A percentile compares a stretch with the other conserved stretches of the same genome.
phyloP scores from a whole-genome alignment of 768 basidiomycete genomes.

The Solioccasus polychromus region DNA sequence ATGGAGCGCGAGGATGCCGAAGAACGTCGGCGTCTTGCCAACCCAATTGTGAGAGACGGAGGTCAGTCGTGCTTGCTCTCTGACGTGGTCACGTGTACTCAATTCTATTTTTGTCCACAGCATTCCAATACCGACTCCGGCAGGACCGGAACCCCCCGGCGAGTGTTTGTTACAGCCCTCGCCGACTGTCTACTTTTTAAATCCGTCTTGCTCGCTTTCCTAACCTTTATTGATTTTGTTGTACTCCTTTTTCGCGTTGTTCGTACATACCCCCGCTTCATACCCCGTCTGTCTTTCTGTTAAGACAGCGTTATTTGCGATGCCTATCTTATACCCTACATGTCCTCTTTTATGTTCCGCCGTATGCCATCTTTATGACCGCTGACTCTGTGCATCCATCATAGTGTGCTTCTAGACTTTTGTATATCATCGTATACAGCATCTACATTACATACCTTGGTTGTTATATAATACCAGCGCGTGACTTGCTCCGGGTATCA shows the following conservation, averaged over 20 bases:
- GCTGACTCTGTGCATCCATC: conserved; percentile 13
- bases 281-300: conserved; percentile 10
- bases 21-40: conserved; percentile 44
- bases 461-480: conserved; percentile 14
- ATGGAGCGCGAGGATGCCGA: conserved; percentile 66
- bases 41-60: conserved; percentile 66
- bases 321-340: conserved; percentile 18
- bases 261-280: conserved; percentile 4
- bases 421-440: conserved; percentile 9
- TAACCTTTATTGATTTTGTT: conserved; percentile 24
- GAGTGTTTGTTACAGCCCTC: conserved; percentile 44
- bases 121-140: conserved; percentile 66
- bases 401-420: conserved; percentile 26
- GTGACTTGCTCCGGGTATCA: too few species aligned
- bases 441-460: conserved; percentile 19
- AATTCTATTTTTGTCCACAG: conserved; percentile 25
- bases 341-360: conserved; percentile 16
- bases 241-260: conserved; percentile 13
- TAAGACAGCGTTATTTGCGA: neutral
- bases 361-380: conserved; percentile 15
- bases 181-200: conserved; percentile 60
- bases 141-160: conserved; percentile 45
- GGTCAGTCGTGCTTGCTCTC: conserved; percentile 25
- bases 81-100: conserved; percentile 1
- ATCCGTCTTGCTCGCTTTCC: neutral